Percentiles rank a stretch among this genome's conserved stretches.
Evolutionary conservation across 2,329 filamentous ascomycete species (phyloP).

Genomic region (Pseudogymnoascus sp.): DNA sequence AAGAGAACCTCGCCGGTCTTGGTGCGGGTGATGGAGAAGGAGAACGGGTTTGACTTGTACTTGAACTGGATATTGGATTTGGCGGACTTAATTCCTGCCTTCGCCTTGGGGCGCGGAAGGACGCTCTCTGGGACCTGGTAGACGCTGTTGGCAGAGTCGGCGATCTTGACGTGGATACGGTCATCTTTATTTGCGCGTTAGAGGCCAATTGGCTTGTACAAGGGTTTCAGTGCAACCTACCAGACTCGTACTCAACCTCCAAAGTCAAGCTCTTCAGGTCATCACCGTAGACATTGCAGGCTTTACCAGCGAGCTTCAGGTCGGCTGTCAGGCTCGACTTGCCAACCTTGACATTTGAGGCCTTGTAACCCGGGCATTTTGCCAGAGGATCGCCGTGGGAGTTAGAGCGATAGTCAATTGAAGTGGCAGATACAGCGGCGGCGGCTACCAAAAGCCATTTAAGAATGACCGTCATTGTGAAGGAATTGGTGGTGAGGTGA

Average conservation of each 20-base stretch:
- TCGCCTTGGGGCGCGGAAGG: constrained; percentile 41
- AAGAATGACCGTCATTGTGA: constrained; percentile 17
- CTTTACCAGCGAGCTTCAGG: constrained; percentile 47
- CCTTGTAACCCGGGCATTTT: constrained; percentile 44
- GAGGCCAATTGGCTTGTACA: neutral
- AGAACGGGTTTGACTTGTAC: constrained; percentile 48
- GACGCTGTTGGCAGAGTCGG: constrained; percentile 48
- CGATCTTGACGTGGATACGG: constrained; percentile 57
- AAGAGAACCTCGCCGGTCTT: constrained; percentile 47
- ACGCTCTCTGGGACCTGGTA: constrained; percentile 55
- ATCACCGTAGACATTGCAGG: constrained; percentile 52
- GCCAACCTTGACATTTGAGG: constrained; percentile 38
- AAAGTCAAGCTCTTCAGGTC: constrained; percentile 50
- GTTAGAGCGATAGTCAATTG: constrained; percentile 4
- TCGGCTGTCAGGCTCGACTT: constrained; percentile 45
- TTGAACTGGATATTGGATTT: constrained; percentile 42
- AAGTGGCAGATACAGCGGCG: constrained; percentile 13
- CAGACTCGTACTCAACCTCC: constrained; percentile 52
- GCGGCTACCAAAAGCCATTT: constrained; percentile 14
- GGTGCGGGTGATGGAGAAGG: constrained; percentile 47
- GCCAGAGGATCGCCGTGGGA: constrained; percentile 17
- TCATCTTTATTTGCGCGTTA: constrained; percentile 33
- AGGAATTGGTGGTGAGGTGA: neutral
- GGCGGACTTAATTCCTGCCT: constrained; percentile 24
- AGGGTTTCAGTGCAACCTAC: constrained; percentile 29